Percentiles rank a stretch among this genome's conserved stretches.
Evolutionary conservation across 2,329 filamentous ascomycete genomes (phyloP).

Genomic region (Talaromyces albobiverticillius): DNA sequence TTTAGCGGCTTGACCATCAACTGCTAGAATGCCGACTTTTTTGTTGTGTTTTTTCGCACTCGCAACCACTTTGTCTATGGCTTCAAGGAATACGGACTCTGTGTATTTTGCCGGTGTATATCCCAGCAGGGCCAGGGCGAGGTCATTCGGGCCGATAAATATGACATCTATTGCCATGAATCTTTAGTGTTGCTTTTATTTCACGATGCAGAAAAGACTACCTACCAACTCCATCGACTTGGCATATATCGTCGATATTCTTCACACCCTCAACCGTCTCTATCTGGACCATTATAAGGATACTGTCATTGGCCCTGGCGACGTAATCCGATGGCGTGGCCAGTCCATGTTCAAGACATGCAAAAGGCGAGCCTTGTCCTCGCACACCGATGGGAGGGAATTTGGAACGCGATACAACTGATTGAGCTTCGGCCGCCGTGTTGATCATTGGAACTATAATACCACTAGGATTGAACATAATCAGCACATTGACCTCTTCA

Average conservation of each 20-base stretch:
- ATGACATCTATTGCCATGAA: conserved; percentile 25
- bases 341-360: conserved; percentile 32
- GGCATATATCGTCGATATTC: conserved; percentile 40
- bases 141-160: conserved; percentile 34
- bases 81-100: conserved; percentile 3
- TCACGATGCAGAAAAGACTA: background rate
- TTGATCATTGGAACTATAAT: conserved; percentile 41
- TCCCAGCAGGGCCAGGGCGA: conserved; percentile 11
- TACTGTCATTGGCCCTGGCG: conserved; percentile 29
- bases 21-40: conserved; percentile 1
- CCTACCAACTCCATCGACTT: conserved; percentile 30
- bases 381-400: conserved; percentile 30
- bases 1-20: conserved; percentile 3
- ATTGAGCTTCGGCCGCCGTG: conserved; percentile 47
- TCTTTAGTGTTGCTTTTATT: background rate
- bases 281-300: conserved; percentile 38
- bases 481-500: too few relatives aligned
- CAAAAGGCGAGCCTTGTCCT: conserved; percentile 28
- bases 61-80: conserved; percentile 3
- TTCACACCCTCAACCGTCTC: conserved; percentile 38
- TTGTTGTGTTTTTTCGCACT: conserved; percentile 2
- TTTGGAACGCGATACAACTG: conserved; percentile 25
- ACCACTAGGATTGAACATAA: conserved; percentile 46
- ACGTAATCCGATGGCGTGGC: conserved; percentile 30
- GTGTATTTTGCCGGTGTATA: conserved; percentile 8